A percentile compares a stretch with the other conserved stretches of the same genome.
Evolutionary conservation across 2,329 filamentous ascomycete species (phyloP).

Genomic region (Magnaporthales sp.): DNA sequence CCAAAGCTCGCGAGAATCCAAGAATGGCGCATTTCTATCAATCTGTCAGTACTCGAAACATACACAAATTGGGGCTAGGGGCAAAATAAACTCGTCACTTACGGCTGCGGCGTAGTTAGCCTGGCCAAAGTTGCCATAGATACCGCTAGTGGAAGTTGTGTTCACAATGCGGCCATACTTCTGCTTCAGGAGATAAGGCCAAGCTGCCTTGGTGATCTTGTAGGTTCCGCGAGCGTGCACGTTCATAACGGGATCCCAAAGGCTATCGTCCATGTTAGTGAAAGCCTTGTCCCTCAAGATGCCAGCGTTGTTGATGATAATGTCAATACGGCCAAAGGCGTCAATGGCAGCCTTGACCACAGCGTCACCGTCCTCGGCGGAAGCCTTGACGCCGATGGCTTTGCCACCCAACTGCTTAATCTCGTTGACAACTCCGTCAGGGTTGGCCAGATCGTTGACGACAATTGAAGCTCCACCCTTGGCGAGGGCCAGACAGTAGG

Average conservation of each 20-base stretch:
- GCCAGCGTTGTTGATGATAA: slow-evolving; percentile 95
- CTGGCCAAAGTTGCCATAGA: slow-evolving; percentile 98
- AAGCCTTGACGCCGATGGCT: slow-evolving; percentile 87
- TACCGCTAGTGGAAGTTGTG: slow-evolving; percentile 92
- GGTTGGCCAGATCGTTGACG: slow-evolving; percentile 92
- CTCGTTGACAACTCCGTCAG: slow-evolving; percentile 82
- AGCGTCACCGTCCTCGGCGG: slow-evolving; percentile 82
- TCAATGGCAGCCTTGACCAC: slow-evolving; percentile 93
- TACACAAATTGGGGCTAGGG: neutral
- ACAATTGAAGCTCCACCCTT: slow-evolving; percentile 77
- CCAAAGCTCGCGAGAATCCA: slow-evolving; percentile 87
- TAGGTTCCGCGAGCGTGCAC: slow-evolving; percentile 93
- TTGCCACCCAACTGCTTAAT: slow-evolving; percentile 85
- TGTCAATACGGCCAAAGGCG: slow-evolving; percentile 85
- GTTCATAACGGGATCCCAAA: slow-evolving; percentile 87
- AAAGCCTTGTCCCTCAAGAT: slow-evolving; percentile 98
- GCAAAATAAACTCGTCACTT: slow-evolving; percentile 26
- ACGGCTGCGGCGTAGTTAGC: slow-evolving; percentile 91
- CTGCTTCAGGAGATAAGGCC: slow-evolving; percentile 96
- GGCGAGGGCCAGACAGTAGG: slow-evolving; percentile 78
- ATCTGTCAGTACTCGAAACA: slow-evolving; percentile 17
- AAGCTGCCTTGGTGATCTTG: slow-evolving; percentile 94
- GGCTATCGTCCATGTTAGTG: slow-evolving; percentile 88
- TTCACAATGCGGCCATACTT: slow-evolving; percentile 97
- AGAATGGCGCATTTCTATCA: slow-evolving; percentile 79